These are phyloP conservation scores for Colletotrichum tabaci DNA, from an alignment of 2,329 filamentous ascomycete species.

Conservation along the genomic window DNA sequence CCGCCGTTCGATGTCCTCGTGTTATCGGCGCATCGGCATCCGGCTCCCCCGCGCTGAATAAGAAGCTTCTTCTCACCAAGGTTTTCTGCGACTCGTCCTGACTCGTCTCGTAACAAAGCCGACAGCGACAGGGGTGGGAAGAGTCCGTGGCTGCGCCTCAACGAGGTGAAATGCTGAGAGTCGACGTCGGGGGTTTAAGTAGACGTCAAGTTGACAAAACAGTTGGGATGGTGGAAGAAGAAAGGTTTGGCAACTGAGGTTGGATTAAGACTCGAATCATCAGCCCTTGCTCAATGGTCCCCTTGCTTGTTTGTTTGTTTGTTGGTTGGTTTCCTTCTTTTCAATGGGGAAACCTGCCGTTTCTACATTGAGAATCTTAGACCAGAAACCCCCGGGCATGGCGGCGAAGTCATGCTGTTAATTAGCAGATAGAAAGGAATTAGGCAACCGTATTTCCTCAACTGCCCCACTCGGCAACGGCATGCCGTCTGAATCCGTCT, in stretches of 20 bases:
- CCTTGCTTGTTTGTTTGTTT: neutral
- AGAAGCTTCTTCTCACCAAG: neutral
- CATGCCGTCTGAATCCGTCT: neutral
- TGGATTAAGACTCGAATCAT: neutral
- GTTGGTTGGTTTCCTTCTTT: neutral
- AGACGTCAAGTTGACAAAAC: neutral
- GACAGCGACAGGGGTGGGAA: neutral
- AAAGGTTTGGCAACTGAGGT: too few relatives aligned
- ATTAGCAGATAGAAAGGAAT: neutral
- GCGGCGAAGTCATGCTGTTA: neutral
- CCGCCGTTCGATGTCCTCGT: neutral
- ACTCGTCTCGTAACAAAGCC: conserved; percentile 11
- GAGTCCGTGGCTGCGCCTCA: conserved; percentile 4
- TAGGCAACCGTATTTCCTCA: conserved; percentile 15
- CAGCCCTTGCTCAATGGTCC: neutral
- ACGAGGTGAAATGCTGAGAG: neutral
- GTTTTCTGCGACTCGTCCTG: conserved; percentile 2
- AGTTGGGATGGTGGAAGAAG: neutral
- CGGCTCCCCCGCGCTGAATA: neutral
- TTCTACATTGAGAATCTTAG: neutral
- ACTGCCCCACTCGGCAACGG: conserved; percentile 7
- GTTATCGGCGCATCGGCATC: conserved; percentile 2
- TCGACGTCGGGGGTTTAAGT: neutral
- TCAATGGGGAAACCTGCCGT: neutral
- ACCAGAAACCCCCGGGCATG: neutral